Evolutionary conservation across 768 basidiomycete genomes (phyloP), one percentile per base, ranked within the genome.

Genomic region (Phylloporus sp.): DNA sequence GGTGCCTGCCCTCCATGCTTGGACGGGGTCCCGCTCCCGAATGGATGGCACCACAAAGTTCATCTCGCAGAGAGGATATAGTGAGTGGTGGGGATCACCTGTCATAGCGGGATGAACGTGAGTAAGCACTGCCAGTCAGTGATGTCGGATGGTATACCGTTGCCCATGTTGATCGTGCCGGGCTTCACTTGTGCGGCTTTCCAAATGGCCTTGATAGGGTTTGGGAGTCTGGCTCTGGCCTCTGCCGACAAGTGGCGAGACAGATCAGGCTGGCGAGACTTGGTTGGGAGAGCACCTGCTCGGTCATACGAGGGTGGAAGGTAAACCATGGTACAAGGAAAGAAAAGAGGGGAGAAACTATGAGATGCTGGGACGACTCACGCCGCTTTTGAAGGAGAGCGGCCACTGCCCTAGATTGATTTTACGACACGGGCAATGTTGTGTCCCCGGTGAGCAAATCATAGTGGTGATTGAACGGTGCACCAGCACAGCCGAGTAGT

Each of bases 161-260:
- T 72, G 15, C 71, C 70, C 60, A 72, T 69, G 54, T 70, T 72
- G 51, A 72, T 71, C 29, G 71, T 67, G 11, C 67, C 67, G 8
- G 67, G 54, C 46, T 63, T 70, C 32, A 67, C 67, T 43, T 68
- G 63, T n/a, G 71, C 64, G 13, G 49, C 65, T 45, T 68, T 70
- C 68, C 71, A 71, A 13, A 72, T 71, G 23, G 71, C 40, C 49
- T 72, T 72, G 55, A 72, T 72, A 8, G 70, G 67, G 40, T 72
- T 72, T 2, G 70, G 68, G 5, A 66, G 66, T 31, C 72, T 58
- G 1, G 62, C 59, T 26, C 62, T 60, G 22, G 72, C 64, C 48
- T 72, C 70, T n/a, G 57, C 52, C 2, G 70, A 72, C 43, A 72
- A 52, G 47, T 72, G 70, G 20, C 70, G 70, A 9, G 62, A 60